phyloP scores from a whole-genome alignment of 805 yeast genomes.

The Tetrapisispora fleetii region DNA sequence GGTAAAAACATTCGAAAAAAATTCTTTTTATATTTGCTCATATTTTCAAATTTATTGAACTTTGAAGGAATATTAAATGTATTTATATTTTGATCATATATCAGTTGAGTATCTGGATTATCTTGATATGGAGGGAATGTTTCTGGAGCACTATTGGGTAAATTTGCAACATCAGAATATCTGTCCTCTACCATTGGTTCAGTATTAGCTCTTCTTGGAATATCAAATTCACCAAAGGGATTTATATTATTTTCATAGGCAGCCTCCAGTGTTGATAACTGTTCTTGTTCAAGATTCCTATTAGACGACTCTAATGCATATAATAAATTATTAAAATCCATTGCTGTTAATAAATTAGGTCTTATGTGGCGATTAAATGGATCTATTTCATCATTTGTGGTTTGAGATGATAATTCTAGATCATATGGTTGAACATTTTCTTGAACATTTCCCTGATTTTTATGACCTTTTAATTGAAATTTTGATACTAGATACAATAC shows the following conservation, averaged over 20 bases:
- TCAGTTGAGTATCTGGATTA: not conserved
- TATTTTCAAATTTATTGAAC: not conserved
- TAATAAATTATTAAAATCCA: conserved; percentile 23
- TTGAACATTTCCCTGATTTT: not conserved
- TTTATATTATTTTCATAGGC: not conserved
- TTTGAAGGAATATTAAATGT: not conserved
- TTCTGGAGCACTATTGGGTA: not conserved
- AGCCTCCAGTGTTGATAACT: not conserved
- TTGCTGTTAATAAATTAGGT: conserved; percentile 24
- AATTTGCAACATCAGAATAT: conserved; percentile 11
- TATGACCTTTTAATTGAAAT: conserved; percentile 5
- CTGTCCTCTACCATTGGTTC: conserved; percentile 9
- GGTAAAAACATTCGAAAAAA: conserved; percentile 23
- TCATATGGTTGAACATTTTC: conserved; percentile 2
- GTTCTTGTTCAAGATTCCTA: not conserved
- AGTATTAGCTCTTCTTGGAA: conserved; percentile 10
- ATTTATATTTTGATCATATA: not conserved
- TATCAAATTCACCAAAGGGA: not conserved
- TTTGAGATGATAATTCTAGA: conserved; percentile 3
- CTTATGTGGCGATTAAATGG: conserved; percentile 11
- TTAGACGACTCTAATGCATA: conserved; percentile 15
- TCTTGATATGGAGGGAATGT: conserved; percentile 1
- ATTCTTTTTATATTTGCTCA: conserved; percentile 1
- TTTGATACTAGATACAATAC: conserved; percentile 14
- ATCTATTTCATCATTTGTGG: not conserved